Percentiles rank a stretch among this genome's conserved stretches.
Conservation (phyloP, 495 filamentous ascomycete species). For the Astrothelium macrocarpum region DNA sequence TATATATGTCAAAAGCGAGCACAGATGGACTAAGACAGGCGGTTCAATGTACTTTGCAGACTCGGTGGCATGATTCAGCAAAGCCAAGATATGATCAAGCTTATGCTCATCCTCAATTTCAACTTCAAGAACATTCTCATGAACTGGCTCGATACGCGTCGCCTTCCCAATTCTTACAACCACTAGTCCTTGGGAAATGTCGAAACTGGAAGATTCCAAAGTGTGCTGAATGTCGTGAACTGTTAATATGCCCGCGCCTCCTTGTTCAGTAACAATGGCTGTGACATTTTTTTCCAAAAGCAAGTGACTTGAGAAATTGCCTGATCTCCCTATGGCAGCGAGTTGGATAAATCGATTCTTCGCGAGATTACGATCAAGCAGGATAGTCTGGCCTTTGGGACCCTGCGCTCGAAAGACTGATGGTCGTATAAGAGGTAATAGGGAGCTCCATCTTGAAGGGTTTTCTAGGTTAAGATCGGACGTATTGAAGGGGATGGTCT, state of each 20-base stretch:
- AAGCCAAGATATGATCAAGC: constrained; percentile 16
- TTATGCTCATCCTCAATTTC: constrained; percentile 12
- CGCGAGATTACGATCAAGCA: constrained; percentile 10
- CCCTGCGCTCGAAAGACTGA: constrained; percentile 5
- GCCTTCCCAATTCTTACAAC: constrained; percentile 11
- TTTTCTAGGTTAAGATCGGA: constrained; percentile 23
- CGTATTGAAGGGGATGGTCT: constrained; percentile 18
- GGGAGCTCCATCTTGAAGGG: constrained; percentile 11
- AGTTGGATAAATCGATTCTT: constrained; percentile 13
- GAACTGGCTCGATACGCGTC: constrained; percentile 10
- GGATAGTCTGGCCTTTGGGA: constrained; percentile 13
- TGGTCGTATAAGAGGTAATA: constrained; percentile 17
- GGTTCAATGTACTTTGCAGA: constrained; percentile 8
- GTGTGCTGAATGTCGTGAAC: constrained; percentile 13
- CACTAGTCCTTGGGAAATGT: constrained; percentile 11
- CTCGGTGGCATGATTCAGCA: constrained; percentile 15
- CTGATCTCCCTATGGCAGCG: constrained; percentile 11
- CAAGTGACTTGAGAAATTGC: constrained; percentile 20
- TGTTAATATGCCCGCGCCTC: constrained; percentile 10
- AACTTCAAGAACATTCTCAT: constrained; percentile 13
- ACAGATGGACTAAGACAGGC: neutral
- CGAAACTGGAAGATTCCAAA: constrained; percentile 6
- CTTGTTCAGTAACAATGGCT: constrained; percentile 15
- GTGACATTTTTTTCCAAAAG: constrained; percentile 17
- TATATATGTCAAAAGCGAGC: neutral